Conservation (phyloP, 1,139 yeast genomes). For the Geotrichum carabidarum region DNA sequence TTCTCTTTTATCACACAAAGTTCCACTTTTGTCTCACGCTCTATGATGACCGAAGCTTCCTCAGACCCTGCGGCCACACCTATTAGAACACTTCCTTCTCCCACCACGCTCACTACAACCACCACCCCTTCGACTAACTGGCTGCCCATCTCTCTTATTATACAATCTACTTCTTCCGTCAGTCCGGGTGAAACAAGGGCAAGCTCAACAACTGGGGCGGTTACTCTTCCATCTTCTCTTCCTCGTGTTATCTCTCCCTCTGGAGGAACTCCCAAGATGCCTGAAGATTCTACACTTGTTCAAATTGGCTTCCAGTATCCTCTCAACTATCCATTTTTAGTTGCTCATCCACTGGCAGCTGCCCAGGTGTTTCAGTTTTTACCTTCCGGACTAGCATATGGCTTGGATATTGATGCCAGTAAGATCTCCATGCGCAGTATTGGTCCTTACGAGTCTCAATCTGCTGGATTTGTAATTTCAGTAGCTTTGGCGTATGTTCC, state of each 20-base stretch:
- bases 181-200: conserved; percentile 14
- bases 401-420: conserved; percentile 30
- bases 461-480: conserved; percentile 36
- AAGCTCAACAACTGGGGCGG: conserved; percentile 22
- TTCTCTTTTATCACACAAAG: no score
- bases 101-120: conserved; percentile 1
- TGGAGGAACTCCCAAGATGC: conserved; percentile 30
- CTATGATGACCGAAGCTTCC: no score
- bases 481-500: conserved; percentile 41
- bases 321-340: conserved; percentile 42
- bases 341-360: conserved; percentile 39
- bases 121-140: conserved; percentile 17
- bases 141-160: conserved; percentile 17
- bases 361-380: conserved; percentile 43
- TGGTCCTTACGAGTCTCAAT: conserved; percentile 36
- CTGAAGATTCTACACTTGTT: conserved; percentile 33
- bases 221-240: conserved; percentile 31
- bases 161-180: conserved; percentile 15
- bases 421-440: conserved; percentile 35
- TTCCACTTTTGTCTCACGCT: no score
- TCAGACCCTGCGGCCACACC: not conserved
- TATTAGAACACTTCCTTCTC: not conserved
- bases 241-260: conserved; percentile 41
- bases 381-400: conserved; percentile 40
- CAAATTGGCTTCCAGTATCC: conserved; percentile 41